Percentiles rank a stretch among this genome's conserved stretches.
Evolutionary conservation across 2,329 filamentous ascomycete species (phyloP).

Genomic region (Dactylellina sp.): DNA sequence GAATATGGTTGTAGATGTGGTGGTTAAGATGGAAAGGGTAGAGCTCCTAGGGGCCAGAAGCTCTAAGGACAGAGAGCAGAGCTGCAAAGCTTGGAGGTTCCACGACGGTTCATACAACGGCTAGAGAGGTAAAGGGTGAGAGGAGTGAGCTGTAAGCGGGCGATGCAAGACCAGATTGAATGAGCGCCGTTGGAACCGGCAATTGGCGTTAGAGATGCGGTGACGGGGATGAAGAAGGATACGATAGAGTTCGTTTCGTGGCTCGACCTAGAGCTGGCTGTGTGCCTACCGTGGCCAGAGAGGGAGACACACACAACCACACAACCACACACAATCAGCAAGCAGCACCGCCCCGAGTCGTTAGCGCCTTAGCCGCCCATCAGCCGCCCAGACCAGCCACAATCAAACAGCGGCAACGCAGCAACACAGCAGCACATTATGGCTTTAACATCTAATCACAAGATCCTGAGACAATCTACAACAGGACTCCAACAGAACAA

Average conservation of each 20-base stretch:
- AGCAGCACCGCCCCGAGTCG: background rate
- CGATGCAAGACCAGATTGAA: slow-evolving; percentile 5
- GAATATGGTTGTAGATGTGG: slow-evolving; percentile 5
- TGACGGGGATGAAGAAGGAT: slow-evolving; percentile 25
- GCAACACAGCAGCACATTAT: slow-evolving; percentile 23
- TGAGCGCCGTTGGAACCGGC: slow-evolving; percentile 23
- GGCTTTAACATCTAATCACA: slow-evolving; percentile 1
- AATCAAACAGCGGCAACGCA: slow-evolving; percentile 13
- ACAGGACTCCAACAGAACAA: slow-evolving; percentile 27
- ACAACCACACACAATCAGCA: too few species aligned
- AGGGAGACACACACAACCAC: background rate
- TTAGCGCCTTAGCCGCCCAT: slow-evolving; percentile 30
- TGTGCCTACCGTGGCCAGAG: slow-evolving; percentile 53
- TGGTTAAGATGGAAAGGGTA: background rate
- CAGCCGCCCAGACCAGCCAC: slow-evolving; percentile 49
- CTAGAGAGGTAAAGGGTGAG: background rate
- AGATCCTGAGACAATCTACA: too few species aligned
- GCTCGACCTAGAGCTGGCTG: slow-evolving; percentile 30
- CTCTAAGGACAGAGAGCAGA: slow-evolving; percentile 27
- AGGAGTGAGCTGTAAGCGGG: background rate
- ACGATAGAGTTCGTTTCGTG: slow-evolving; percentile 41
- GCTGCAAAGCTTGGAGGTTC: slow-evolving; percentile 33
- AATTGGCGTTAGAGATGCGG: slow-evolving; percentile 39
- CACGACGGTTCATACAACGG: background rate
- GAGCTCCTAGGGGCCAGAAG: slow-evolving; percentile 31